phyloP scores from a whole-genome alignment of 2,329 filamentous ascomycete genomes.

The Aspergillus sp. region DNA sequence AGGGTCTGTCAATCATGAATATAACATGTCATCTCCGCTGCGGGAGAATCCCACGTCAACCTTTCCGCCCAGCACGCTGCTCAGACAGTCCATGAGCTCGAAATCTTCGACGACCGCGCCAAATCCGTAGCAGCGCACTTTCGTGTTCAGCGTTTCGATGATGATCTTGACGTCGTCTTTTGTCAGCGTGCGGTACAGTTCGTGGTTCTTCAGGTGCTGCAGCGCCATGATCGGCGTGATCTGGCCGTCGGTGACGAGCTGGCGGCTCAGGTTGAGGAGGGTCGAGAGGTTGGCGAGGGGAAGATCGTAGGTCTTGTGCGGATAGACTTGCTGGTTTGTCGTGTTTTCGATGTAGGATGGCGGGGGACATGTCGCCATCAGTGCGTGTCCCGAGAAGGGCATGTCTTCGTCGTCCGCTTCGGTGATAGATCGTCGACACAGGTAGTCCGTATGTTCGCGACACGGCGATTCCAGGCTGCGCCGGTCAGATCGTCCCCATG shows the following conservation, averaged over 20 bases:
- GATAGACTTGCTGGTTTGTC: constrained; percentile 53
- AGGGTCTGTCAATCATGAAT: constrained; percentile 20
- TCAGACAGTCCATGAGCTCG: constrained; percentile 67
- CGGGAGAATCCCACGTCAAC: constrained; percentile 27
- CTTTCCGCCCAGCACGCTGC: constrained; percentile 58
- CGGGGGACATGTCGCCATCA: constrained; percentile 90
- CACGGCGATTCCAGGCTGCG: constrained; percentile 55
- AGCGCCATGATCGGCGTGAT: constrained; percentile 96
- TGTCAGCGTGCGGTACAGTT: constrained; percentile 64
- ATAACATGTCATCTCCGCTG: constrained; percentile 31
- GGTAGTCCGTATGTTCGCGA: constrained; percentile 65
- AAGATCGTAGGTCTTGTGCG: constrained; percentile 75
- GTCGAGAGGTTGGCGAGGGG: constrained; percentile 74
- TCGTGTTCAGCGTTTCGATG: constrained; percentile 70
- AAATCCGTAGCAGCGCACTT: constrained; percentile 88
- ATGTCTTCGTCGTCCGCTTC: constrained; percentile 60
- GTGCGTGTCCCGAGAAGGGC: constrained; percentile 74
- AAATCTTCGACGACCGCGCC: constrained; percentile 70
- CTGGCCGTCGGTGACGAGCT: constrained; percentile 73
- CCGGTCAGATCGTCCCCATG: constrained; percentile 1
- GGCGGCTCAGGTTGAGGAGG: constrained; percentile 78
- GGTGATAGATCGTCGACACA: constrained; percentile 71
- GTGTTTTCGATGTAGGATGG: constrained; percentile 58
- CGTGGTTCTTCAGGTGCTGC: constrained; percentile 73
- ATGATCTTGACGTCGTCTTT: constrained; percentile 68